These are phyloP conservation scores for Lactuca saligna DNA, from an alignment of 129 eudicot genomes.

Conservation along the genomic window DNA sequence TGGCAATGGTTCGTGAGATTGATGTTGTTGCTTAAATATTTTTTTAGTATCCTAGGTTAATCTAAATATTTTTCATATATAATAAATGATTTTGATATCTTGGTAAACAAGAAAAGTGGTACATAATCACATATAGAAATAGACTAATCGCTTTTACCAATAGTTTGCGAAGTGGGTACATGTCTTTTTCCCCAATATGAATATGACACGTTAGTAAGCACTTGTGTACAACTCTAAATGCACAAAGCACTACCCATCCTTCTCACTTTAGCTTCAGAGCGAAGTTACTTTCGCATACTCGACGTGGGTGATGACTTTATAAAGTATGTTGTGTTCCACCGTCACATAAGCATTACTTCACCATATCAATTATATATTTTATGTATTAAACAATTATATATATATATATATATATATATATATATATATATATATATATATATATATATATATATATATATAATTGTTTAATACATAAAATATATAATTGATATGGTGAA, in stretches of 20 bases:
- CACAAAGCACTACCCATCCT: neutral
- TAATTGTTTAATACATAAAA: too few relatives aligned
- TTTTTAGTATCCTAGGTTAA: neutral
- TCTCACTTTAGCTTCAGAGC: neutral
- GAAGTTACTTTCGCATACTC: constrained; percentile 19
- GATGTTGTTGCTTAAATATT: neutral
- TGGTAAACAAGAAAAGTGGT: constrained; percentile 19
- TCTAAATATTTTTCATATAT: neutral
- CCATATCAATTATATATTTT: neutral
- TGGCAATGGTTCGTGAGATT: neutral
- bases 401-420: too few relatives aligned
- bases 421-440: too few relatives aligned
- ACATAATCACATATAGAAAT: constrained; percentile 4
- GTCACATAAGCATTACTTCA: constrained; percentile 11
- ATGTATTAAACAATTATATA: too few relatives aligned
- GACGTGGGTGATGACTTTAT: constrained; percentile 18
- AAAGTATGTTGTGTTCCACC: constrained; percentile 19
- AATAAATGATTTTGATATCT: neutral
- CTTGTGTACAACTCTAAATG: constrained; percentile 8
- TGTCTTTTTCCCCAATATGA: constrained; percentile 27
- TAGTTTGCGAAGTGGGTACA: constrained; percentile 26
- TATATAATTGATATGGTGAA: too few relatives aligned
- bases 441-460: too few relatives aligned
- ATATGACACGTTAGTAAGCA: constrained; percentile 20
- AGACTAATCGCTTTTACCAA: constrained; percentile 21